These are phyloP conservation scores for Diaporthe ampelina DNA, from an alignment of 2,329 filamentous ascomycete genomes.

Conservation along the genomic window DNA sequence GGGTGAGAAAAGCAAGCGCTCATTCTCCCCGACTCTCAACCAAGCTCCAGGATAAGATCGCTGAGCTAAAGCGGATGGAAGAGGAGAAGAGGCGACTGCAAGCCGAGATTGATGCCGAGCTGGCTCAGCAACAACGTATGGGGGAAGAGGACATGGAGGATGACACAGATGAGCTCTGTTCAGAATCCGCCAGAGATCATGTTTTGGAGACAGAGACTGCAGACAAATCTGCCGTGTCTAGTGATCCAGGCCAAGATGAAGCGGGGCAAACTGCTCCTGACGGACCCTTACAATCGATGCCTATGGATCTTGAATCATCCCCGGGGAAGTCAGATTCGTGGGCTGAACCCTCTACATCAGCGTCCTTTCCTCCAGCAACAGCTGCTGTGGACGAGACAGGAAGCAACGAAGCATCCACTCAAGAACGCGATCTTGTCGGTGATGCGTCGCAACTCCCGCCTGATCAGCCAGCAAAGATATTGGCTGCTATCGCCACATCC, in stretches of 20 bases:
- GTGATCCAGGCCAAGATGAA: neutral
- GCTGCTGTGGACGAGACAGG: neutral
- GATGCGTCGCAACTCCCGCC: neutral
- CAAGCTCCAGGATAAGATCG: slow-evolving; percentile 59
- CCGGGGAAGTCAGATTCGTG: slow-evolving; percentile 6
- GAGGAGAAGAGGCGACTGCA: slow-evolving; percentile 65
- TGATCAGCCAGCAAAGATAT: slow-evolving; percentile 11
- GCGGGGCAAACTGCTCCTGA: neutral
- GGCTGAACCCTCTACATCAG: neutral
- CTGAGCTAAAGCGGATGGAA: slow-evolving; percentile 60
- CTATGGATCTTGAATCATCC: slow-evolving; percentile 45
- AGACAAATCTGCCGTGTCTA: neutral
- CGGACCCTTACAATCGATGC: slow-evolving; percentile 18
- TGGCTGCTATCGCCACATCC: slow-evolving; percentile 4
- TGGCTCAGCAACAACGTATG: slow-evolving; percentile 47
- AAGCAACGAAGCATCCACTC: neutral
- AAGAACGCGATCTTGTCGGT: neutral
- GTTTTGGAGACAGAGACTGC: slow-evolving; percentile 25
- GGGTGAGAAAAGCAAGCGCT: slow-evolving; percentile 54
- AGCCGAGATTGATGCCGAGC: slow-evolving; percentile 57
- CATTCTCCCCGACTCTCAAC: slow-evolving; percentile 56
- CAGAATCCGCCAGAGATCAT: slow-evolving; percentile 54
- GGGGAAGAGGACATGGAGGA: slow-evolving; percentile 45
- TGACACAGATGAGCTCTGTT: slow-evolving; percentile 48
- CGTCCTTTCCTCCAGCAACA: neutral